A percentile compares a stretch with the other conserved stretches of the same genome.
Evolutionary conservation across 192 early-diverging fungal species (phyloP).

Genomic region (Funneliformis mosseae): DNA sequence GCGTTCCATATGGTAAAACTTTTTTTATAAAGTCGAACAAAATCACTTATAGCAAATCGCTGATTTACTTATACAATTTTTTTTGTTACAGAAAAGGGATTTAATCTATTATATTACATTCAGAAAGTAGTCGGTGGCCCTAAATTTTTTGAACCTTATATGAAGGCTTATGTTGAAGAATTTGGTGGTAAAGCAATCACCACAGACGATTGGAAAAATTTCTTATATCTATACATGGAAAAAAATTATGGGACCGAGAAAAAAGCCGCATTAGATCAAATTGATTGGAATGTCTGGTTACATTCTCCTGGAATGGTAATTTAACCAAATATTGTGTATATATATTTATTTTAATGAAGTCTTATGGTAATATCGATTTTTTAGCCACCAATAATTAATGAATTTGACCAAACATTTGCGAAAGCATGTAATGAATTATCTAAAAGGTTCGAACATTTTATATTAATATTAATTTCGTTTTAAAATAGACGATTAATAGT

Average conservation of each 20-base stretch:
- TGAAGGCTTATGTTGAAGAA: conserved; percentile 76
- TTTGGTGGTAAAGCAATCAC: conserved; percentile 89
- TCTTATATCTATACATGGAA: conserved; percentile 79
- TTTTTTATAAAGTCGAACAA: neutral
- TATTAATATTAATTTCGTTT: neutral
- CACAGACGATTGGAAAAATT: conserved; percentile 86
- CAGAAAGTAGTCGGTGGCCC: conserved; percentile 87
- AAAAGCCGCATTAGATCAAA: conserved; percentile 68
- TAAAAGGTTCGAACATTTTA: conserved; percentile 41
- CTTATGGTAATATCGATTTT: neutral
- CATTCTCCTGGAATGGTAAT: conserved; percentile 81
- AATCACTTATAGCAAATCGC: neutral
- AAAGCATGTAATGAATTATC: conserved; percentile 79
- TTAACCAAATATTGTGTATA: neutral
- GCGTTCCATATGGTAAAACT: conserved; percentile 77
- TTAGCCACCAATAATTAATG: conserved; percentile 16
- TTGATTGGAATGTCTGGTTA: conserved; percentile 95
- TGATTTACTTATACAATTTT: neutral
- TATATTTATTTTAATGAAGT: no score
- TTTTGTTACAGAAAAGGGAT: conserved; percentile 84
- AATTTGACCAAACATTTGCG: conserved; percentile 87
- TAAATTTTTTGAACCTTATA: conserved; percentile 82
- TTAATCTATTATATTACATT: conserved; percentile 86
- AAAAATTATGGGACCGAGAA: conserved; percentile 55
- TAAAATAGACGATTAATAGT: neutral